These are phyloP conservation scores for Aspergillus pseudoviridinutans DNA, from an alignment of 2,329 filamentous ascomycete species.

Conservation along the genomic window DNA sequence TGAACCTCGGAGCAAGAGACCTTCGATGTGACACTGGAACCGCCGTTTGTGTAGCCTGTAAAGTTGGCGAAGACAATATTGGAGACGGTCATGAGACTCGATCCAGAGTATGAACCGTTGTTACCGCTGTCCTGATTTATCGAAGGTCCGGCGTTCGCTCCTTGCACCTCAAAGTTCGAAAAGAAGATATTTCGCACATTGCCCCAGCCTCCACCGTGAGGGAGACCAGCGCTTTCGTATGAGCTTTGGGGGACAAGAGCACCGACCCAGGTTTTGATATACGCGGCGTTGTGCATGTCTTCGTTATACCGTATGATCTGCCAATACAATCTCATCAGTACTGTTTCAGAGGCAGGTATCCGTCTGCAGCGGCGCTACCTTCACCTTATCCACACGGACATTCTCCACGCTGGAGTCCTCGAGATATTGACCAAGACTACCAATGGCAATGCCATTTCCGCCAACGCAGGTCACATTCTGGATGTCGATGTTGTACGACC, in stretches of 20 bases:
- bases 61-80: too few species aligned
- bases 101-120: too few species aligned
- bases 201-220: conserved; percentile 54
- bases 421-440: conserved; percentile 53
- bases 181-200: conserved; percentile 49
- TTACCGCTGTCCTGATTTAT: too few species aligned
- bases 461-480: conserved; percentile 54
- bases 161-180: conserved; percentile 49
- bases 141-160: conserved; percentile 30
- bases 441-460: conserved; percentile 51
- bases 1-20: conserved; percentile 48
- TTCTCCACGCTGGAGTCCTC: conserved; percentile 52
- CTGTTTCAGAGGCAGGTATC: too few species aligned
- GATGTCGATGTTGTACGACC: conserved; percentile 56
- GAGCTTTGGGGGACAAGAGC: conserved; percentile 41
- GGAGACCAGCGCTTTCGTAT: conserved; percentile 49
- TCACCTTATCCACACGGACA: conserved; percentile 46
- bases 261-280: conserved; percentile 57
- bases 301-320: conserved; percentile 44
- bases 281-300: conserved; percentile 46
- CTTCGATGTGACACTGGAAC: conserved; percentile 28
- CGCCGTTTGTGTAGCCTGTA: conserved; percentile 26
- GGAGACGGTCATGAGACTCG: too few species aligned
- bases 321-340: neutral
- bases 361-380: conserved; percentile 1